Conservation (phyloP, 306 rosid genomes). For the Betula pendula region DNA sequence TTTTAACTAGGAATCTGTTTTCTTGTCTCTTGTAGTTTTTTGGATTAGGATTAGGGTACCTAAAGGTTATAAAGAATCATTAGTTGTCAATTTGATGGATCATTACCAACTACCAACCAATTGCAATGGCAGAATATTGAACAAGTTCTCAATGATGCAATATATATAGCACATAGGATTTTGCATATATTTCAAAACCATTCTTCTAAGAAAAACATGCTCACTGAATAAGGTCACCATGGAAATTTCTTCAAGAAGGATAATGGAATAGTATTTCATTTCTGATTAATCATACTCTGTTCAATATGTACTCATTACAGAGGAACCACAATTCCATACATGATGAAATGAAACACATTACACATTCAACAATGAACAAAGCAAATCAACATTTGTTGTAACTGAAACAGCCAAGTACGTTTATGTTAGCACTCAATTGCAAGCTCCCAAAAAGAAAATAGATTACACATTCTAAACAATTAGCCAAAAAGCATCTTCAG, state of each 20-base stretch:
- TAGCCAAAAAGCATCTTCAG: no score
- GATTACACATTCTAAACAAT: no score
- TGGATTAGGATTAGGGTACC: not conserved
- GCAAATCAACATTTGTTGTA: constrained; percentile 26
- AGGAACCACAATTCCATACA: constrained; percentile 26
- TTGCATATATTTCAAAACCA: not conserved
- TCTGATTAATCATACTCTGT: not conserved
- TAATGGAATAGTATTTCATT: not conserved
- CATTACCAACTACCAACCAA: not conserved
- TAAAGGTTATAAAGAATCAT: no score
- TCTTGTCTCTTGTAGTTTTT: not conserved
- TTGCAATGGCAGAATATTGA: no score
- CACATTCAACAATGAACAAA: constrained; percentile 25
- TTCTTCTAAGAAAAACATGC: no score
- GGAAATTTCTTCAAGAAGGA: not conserved
- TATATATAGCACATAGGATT: no score
- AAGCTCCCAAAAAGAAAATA: constrained; percentile 23
- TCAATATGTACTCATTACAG: constrained; percentile 15
- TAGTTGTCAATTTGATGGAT: not conserved
- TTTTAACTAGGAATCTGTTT: not conserved
- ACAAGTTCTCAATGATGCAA: not conserved
- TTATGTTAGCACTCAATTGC: constrained; percentile 51
- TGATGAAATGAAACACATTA: constrained; percentile 25
- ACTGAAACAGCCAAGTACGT: constrained; percentile 38
- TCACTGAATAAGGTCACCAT: not conserved